phyloP scores from a whole-genome alignment of 805 yeast genomes.

The Saturnispora mendoncae region DNA sequence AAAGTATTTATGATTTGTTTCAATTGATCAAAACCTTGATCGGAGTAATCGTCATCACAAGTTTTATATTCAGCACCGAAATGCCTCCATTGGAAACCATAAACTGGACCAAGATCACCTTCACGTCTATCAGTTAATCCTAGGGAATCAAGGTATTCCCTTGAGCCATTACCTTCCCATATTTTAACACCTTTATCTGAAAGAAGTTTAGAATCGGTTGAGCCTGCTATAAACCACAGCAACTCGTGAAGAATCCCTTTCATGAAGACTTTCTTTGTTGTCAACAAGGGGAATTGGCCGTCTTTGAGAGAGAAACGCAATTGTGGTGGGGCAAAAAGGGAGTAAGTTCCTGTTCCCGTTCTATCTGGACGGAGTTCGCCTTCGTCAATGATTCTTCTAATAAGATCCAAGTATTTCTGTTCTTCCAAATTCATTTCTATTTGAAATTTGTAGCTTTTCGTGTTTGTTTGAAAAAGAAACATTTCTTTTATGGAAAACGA shows the following conservation, averaged over 20 bases:
- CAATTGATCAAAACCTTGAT: slow-evolving; percentile 87
- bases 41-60: slow-evolving; percentile 80
- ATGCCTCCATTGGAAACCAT: slow-evolving; percentile 99
- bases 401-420: slow-evolving; percentile 77
- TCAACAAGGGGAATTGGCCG: slow-evolving; percentile 75
- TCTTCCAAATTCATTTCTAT: slow-evolving; percentile 45
- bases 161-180: slow-evolving; percentile 98
- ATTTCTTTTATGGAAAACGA: too few species aligned
- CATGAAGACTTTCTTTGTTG: slow-evolving; percentile 88
- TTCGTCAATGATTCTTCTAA: slow-evolving; percentile 62
- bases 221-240: slow-evolving; percentile 86
- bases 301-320: slow-evolving; percentile 68
- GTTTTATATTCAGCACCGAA: slow-evolving; percentile 90
- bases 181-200: slow-evolving; percentile 85
- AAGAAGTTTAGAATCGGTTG: slow-evolving; percentile 76
- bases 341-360: slow-evolving; percentile 93
- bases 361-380: slow-evolving; percentile 94
- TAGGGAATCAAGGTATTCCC: slow-evolving; percentile 77
- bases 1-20: slow-evolving; percentile 69
- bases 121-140: slow-evolving; percentile 76
- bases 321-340: slow-evolving; percentile 94
- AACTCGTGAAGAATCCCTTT: slow-evolving; percentile 84
- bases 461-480: too few species aligned
- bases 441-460: too few species aligned
- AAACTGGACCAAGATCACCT: slow-evolving; percentile 97